Base-by-base conservation (phyloP, 2,329 filamentous ascomycete species). In the Colletotrichum incanum region DNA sequence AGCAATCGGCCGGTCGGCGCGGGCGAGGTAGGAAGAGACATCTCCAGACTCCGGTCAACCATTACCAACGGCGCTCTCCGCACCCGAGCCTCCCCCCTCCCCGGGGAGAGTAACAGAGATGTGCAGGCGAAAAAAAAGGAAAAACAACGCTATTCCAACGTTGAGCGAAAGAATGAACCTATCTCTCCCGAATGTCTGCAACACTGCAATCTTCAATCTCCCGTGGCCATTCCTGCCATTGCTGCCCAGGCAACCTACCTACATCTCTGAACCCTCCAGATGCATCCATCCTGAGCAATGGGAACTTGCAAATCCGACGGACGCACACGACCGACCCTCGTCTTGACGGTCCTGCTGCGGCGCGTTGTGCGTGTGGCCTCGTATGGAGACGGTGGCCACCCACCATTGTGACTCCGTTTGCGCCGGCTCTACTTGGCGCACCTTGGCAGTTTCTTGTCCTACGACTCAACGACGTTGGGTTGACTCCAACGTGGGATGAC, bases 391-490 rank as follows among this genome's bases (percentile, higher is more conserved):
- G 54, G 61, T 70, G 55, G 65, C 58, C 28, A 52, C 45, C 69
- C 69, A 63, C 69, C 65, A 67, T 43, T 49, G 70, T 60, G 37
- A 65, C 54, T 60, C 60, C 66, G 65, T 69, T 64, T 61, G 70
- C 70, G 65, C 70, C 70, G 65, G 52, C 39, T 52, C 68, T 69
- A 41, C 69, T 72, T 72, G 69, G 69, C 69, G 31, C 45, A 37
- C 52, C 70, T 72, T 72, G 70, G 70, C 70, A 39, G 52, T 31
- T 31, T 70, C 70, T 72, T 70, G 70, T 70, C 70, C 70, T 64
- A 64, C 65, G 54, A 64, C 59, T 65, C 70, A 65, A 70, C 66
- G 56, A 60, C 39, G 70, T 70, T 65, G 66, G 70, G 37, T 26
- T 34, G 26, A 43, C 60, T 65, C 65, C 65, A 41, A 70, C 52